phyloP scores from a whole-genome alignment of 2,329 filamentous ascomycete genomes.

The Arthrobotrys pseudoclavata region DNA sequence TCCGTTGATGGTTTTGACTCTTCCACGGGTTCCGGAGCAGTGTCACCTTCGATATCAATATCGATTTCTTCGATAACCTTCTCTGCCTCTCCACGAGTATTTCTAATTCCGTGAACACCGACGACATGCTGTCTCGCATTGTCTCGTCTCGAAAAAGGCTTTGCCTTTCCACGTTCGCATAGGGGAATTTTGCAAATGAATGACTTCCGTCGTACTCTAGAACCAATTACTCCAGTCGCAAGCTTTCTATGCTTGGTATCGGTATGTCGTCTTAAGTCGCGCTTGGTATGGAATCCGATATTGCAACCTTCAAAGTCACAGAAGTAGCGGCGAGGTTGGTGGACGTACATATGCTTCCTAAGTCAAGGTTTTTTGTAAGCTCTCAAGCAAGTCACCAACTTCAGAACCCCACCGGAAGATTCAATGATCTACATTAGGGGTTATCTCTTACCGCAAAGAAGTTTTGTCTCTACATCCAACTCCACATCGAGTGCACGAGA shows the following conservation, averaged over 20 bases:
- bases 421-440: background rate
- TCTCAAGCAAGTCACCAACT: background rate
- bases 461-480: slow-evolving; percentile 43
- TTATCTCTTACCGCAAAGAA: slow-evolving; percentile 26
- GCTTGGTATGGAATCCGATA: slow-evolving; percentile 41
- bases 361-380: background rate
- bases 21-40: background rate
- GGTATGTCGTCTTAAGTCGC: slow-evolving; percentile 49
- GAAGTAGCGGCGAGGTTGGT: slow-evolving; percentile 41
- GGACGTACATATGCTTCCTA: slow-evolving; percentile 55
- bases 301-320: slow-evolving; percentile 28
- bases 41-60: slow-evolving; percentile 25
- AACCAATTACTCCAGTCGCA: slow-evolving; percentile 8
- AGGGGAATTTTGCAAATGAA: slow-evolving; percentile 44
- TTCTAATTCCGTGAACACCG: slow-evolving; percentile 32
- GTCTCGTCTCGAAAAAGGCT: slow-evolving; percentile 47
- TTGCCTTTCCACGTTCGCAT: slow-evolving; percentile 33
- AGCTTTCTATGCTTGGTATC: slow-evolving; percentile 31
- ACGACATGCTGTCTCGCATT: slow-evolving; percentile 56
- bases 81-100: slow-evolving; percentile 15
- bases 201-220: slow-evolving; percentile 19
- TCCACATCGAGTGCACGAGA: slow-evolving; percentile 20
- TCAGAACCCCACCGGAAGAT: background rate
- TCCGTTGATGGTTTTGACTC: slow-evolving; percentile 8
- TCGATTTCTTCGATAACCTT: slow-evolving; percentile 43